phyloP scores from a whole-genome alignment of 2,329 filamentous ascomycete genomes.

The Colletotrichum endophyticum region DNA sequence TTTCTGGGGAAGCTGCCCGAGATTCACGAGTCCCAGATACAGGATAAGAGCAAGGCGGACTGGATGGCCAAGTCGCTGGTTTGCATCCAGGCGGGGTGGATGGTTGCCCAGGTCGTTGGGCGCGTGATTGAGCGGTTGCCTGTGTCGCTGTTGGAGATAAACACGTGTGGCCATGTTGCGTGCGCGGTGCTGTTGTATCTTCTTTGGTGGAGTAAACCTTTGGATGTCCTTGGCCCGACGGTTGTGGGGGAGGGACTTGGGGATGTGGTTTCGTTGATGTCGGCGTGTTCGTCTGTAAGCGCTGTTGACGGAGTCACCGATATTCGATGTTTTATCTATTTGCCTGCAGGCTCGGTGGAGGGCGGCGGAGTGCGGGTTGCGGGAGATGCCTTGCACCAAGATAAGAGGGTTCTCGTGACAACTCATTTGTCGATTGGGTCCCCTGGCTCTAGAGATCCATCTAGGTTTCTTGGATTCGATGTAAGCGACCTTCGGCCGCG shows the following conservation, averaged over 20 bases:
- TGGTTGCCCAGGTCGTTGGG: slow-evolving; percentile 36
- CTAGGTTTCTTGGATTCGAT: slow-evolving; percentile 13
- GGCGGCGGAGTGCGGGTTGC: background rate
- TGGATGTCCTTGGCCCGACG: slow-evolving; percentile 10
- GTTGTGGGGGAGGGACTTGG: background rate
- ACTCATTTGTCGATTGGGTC: slow-evolving; percentile 13
- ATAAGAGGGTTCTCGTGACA: background rate
- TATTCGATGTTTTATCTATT: slow-evolving; percentile 14
- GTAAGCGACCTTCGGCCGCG: background rate
- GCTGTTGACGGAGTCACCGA: slow-evolving; percentile 2
- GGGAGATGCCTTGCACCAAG: background rate
- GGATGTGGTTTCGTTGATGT: background rate
- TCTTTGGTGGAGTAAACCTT: slow-evolving; percentile 38
- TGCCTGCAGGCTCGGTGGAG: background rate
- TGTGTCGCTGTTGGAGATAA: slow-evolving; percentile 38
- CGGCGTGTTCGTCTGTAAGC: slow-evolving; percentile 1
- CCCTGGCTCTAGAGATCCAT: slow-evolving; percentile 3
- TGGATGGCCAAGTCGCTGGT: slow-evolving; percentile 36
- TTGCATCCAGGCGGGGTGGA: slow-evolving; percentile 41
- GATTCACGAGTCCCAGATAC: slow-evolving; percentile 27
- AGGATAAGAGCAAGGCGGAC: slow-evolving; percentile 39
- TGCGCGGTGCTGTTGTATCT: slow-evolving; percentile 36
- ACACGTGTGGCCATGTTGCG: slow-evolving; percentile 36
- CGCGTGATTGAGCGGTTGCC: slow-evolving; percentile 33
- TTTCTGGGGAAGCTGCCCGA: slow-evolving; percentile 3